phyloP scores from a whole-genome alignment of 495 filamentous ascomycete species.

The Aspergillus diversus region DNA sequence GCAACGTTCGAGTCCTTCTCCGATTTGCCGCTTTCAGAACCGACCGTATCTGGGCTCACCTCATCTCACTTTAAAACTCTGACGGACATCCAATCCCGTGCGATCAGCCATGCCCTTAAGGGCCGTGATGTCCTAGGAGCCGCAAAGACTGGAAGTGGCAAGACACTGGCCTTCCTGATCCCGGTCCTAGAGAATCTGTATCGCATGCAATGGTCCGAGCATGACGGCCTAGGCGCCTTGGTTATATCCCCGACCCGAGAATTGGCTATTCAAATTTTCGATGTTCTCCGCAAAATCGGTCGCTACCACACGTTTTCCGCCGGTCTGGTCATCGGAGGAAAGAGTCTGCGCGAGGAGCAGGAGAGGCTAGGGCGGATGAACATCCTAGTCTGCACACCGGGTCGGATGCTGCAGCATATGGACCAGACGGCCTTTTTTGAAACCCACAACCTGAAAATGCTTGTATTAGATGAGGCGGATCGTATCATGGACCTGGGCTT shows the following conservation, averaged over 20 bases:
- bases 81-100: slow-evolving; percentile 89
- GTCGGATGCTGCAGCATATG: slow-evolving; percentile 92
- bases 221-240: slow-evolving; percentile 89
- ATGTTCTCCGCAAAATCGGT: slow-evolving; percentile 88
- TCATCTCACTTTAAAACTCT: slow-evolving; percentile 87
- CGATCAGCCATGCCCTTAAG: slow-evolving; percentile 83
- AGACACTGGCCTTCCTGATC: slow-evolving; percentile 91
- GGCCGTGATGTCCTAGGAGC: slow-evolving; percentile 90
- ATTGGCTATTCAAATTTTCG: slow-evolving; percentile 95
- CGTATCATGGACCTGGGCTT: slow-evolving; percentile 99
- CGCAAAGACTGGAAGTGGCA: slow-evolving; percentile 95
- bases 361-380: slow-evolving; percentile 92
- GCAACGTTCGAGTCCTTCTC: slow-evolving; percentile 59
- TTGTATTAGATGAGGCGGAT: slow-evolving; percentile 96
- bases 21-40: slow-evolving; percentile 82
- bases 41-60: slow-evolving; percentile 79
- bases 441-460: slow-evolving; percentile 84
- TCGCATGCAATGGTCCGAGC: slow-evolving; percentile 82
- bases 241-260: slow-evolving; percentile 95
- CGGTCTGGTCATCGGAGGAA: slow-evolving; percentile 93
- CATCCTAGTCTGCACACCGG: slow-evolving; percentile 95
- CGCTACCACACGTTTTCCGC: slow-evolving; percentile 90
- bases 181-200: slow-evolving; percentile 96
- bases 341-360: slow-evolving; percentile 84
- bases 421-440: slow-evolving; percentile 92